phyloP scores from a whole-genome alignment of 306 rosid species.

The Senna siamea region DNA sequence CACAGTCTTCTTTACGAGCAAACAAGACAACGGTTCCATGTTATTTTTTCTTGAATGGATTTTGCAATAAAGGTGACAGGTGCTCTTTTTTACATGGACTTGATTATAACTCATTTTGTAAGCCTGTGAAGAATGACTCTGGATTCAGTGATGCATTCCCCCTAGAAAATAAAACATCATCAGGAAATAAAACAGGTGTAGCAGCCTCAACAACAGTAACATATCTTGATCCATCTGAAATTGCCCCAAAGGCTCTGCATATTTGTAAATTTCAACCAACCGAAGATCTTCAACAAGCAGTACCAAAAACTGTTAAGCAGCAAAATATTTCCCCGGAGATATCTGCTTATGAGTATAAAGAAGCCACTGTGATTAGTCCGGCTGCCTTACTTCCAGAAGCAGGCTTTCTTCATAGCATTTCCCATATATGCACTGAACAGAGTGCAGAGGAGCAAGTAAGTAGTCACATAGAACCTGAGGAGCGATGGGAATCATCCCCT shows the following conservation, averaged over 20 bases:
- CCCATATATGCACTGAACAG: slow-evolving; percentile 50
- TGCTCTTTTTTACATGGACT: slow-evolving; percentile 74
- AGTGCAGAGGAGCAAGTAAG: slow-evolving; percentile 61
- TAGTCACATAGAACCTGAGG: slow-evolving; percentile 58
- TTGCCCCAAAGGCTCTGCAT: slow-evolving; percentile 36
- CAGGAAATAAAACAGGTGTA: slow-evolving; percentile 45
- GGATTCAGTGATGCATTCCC: slow-evolving; percentile 44
- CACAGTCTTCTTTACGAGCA: slow-evolving; percentile 53
- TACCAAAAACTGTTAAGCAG: slow-evolving; percentile 42
- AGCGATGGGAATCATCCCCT: slow-evolving; percentile 79
- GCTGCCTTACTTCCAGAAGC: slow-evolving; percentile 8
- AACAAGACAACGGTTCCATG: slow-evolving; percentile 73
- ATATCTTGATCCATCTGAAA: slow-evolving; percentile 40
- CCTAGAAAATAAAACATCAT: slow-evolving; percentile 48
- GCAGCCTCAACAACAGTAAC: slow-evolving; percentile 40
- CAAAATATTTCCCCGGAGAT: slow-evolving; percentile 36
- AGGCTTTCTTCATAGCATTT: slow-evolving; percentile 39
- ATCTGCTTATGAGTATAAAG: slow-evolving; percentile 53
- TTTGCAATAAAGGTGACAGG: slow-evolving; percentile 78
- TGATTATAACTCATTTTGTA: slow-evolving; percentile 44
- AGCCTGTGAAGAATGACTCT: slow-evolving; percentile 50
- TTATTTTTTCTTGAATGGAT: slow-evolving; percentile 74
- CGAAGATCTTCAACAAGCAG: slow-evolving; percentile 36
- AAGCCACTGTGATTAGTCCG: slow-evolving; percentile 22
- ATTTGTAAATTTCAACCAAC: slow-evolving; percentile 39